Evolutionary conservation across 805 yeast genomes (phyloP).

Genomic region (Starmerella asiatica): DNA sequence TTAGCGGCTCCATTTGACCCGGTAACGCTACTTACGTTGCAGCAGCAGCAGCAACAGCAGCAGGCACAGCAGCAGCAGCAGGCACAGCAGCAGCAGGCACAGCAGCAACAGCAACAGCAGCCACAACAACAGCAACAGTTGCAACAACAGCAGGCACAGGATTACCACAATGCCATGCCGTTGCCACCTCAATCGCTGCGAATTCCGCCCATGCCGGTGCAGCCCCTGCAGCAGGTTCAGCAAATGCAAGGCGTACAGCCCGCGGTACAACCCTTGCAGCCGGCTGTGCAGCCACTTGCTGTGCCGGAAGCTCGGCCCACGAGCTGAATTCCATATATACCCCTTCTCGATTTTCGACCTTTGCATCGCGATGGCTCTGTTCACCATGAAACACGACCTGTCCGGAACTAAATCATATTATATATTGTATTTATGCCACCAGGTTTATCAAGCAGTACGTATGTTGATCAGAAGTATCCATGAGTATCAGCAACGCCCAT

Average conservation of each 20-base stretch:
- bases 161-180: not conserved
- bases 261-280: not conserved
- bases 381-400: too few relatives aligned
- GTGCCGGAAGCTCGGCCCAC: too few relatives aligned
- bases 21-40: slow-evolving; percentile 8
- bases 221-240: slow-evolving; percentile 1
- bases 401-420: too few relatives aligned
- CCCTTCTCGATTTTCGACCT: too few relatives aligned
- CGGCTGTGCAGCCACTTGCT: not conserved
- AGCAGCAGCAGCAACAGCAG: slow-evolving; percentile 12
- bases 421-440: too few relatives aligned
- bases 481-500: slow-evolving; percentile 15
- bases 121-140: slow-evolving; percentile 5
- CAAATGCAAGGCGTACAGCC: not conserved
- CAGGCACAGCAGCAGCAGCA: slow-evolving; percentile 1
- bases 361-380: too few relatives aligned
- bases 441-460: too few relatives aligned
- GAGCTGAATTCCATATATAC: too few relatives aligned
- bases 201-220: not conserved
- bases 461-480: slow-evolving; percentile 15
- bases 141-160: not conserved
- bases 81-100: slow-evolving; percentile 5
- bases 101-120: slow-evolving; percentile 1
- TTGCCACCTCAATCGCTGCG: not conserved
- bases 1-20: slow-evolving; percentile 8